Conservation (phyloP, 2,329 filamentous ascomycete species). For the Colletotrichum tamarilloi region DNA sequence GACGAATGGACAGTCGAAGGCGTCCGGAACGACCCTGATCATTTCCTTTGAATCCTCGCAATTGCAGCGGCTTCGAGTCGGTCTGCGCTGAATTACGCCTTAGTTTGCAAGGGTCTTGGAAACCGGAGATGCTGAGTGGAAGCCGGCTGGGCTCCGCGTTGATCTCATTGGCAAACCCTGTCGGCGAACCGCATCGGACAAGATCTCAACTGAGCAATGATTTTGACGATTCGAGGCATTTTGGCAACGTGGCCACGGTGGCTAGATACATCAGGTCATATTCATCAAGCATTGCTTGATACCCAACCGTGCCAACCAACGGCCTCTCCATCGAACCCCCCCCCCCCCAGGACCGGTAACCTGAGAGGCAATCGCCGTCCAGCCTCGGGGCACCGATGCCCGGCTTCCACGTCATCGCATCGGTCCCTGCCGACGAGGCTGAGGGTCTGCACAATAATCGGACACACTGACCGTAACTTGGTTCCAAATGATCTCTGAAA, state of each 20-base stretch:
- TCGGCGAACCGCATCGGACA: not conserved
- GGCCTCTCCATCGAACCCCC: not conserved
- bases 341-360: not conserved
- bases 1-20: not conserved
- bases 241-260: not conserved
- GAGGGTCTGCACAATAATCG: not conserved
- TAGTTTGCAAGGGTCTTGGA: not conserved
- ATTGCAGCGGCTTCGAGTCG: not conserved
- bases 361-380: no score
- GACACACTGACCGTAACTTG: not conserved
- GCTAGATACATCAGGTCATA: conserved; percentile 1
- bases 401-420: not conserved
- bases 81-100: not conserved
- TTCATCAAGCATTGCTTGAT: not conserved
- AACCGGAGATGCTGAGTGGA: not conserved
- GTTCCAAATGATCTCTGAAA: not conserved
- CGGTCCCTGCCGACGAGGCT: not conserved
- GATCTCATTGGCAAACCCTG: conserved; percentile 6
- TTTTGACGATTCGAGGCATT: conserved; percentile 12
- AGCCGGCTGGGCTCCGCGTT: conserved; percentile 2
- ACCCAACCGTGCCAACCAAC: not conserved
- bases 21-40: conserved; percentile 21
- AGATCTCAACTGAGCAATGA: conserved; percentile 2
- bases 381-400: not conserved
- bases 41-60: conserved; percentile 21